Base-by-base conservation (phyloP, 257 asterid species). In the Solanum appendiculatum region DNA sequence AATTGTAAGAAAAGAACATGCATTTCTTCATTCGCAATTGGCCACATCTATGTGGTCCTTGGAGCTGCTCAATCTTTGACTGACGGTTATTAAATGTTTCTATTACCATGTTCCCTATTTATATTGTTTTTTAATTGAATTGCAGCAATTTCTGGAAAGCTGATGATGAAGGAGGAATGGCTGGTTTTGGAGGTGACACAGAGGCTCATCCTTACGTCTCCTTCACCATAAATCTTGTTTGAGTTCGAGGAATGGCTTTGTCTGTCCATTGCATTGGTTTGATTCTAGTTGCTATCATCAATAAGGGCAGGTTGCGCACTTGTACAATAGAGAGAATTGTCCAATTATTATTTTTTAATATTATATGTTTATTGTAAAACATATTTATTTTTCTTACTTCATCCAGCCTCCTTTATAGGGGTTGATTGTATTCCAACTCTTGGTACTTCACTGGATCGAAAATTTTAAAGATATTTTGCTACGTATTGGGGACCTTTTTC, bases 141-240 rank as follows among this genome's bases (percentile, higher is more conserved):
- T 89, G 89, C 97, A 97, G 98, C 94, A 87, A 93, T 75, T 94
- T 80, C 94, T 95, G 98, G 98, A 96, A 94, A 92, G 83, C 92
- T 82, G 98, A 96, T 86, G 98, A 96, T 2, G 99, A 95, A 84
- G 95, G 94, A 88, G 97, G 97, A 87, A 80, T 92, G 90, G 92
- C 90, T 31, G 94, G 94, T 86, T 89, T 95, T 73, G 98, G 92
- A 86, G 94, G 95, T 11, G 98, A 96, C 31, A 90, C 94, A 3
- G 99, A 92, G 56, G 87, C 94, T 82, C 94, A 96, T 91, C 98
- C 98, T 85, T 95, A 95, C 11, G 98, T 96, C 92, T 94, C 96
- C 87, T 95, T 96, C 93, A 95, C 99, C 86, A 91, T 97, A 86
- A 97, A 96, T 93, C 98, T 96, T 86, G 87, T 91, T 86, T 96